Evolutionary conservation across 768 basidiomycete species (phyloP).

Genomic region (Naematelia encephala): DNA sequence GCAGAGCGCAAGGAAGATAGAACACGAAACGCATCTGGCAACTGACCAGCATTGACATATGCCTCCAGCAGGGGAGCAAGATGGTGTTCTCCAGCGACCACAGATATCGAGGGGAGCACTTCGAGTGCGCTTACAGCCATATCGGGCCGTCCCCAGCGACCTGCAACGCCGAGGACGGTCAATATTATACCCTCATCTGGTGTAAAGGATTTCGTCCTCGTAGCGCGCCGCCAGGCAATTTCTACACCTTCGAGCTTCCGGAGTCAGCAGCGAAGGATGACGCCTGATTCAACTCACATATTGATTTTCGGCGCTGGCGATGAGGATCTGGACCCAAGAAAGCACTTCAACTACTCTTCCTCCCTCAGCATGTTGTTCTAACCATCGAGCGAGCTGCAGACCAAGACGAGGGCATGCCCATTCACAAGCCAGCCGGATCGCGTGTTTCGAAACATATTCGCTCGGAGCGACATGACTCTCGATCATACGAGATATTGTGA

Average conservation of each 20-base stretch:
- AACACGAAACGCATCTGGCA: slow-evolving; percentile 64
- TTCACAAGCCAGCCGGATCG: slow-evolving; percentile 5
- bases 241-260: slow-evolving; percentile 68
- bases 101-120: slow-evolving; percentile 56
- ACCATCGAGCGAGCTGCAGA: slow-evolving; percentile 64
- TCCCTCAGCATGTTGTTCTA: slow-evolving; percentile 57
- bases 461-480: background rate
- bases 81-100: slow-evolving; percentile 66
- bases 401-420: slow-evolving; percentile 54
- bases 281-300: slow-evolving; percentile 59
- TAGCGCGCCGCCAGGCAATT: slow-evolving; percentile 62
- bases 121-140: slow-evolving; percentile 67
- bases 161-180: slow-evolving; percentile 68
- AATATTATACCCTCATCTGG: slow-evolving; percentile 75
- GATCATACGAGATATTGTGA: background rate
- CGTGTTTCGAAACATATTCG: background rate
- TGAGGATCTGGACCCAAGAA: slow-evolving; percentile 67
- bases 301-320: slow-evolving; percentile 61
- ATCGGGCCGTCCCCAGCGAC: slow-evolving; percentile 66
- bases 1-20: slow-evolving; percentile 61
- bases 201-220: slow-evolving; percentile 56
- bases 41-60: slow-evolving; percentile 59
- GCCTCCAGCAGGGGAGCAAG: slow-evolving; percentile 74
- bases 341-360: slow-evolving; percentile 56
- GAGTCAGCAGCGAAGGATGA: background rate